Base-by-base conservation (phyloP, 2,329 filamentous ascomycete species). In the Stachybotrys echinatus region DNA sequence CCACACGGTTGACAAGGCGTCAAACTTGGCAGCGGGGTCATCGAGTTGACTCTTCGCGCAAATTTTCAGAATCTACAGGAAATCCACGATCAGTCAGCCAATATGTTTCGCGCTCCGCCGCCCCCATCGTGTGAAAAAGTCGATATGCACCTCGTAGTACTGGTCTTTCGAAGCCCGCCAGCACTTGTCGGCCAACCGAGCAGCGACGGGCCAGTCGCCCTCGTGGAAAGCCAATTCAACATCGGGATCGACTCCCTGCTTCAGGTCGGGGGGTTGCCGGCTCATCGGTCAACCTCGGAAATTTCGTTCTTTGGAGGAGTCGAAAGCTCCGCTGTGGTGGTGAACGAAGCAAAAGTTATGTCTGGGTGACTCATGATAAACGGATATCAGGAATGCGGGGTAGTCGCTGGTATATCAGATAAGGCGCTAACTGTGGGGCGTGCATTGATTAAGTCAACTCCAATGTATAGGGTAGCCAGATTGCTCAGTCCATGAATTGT, bases 141-240 rank as follows among this genome's bases (percentile, higher is more conserved):
- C 17, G 49, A n/a, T 34, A 48, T 69, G 51, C 58, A 81, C 77
- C 67, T 80, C 73, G 56, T 77, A 83, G 58, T 83, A 83, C 6
- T 74, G 68, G 42, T 82, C 79, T 47, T 79, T 78, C 40, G 69
- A 70, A 2, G 68, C 63, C 55, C 73, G 74, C 50, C 69, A 67
- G 23, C 76, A 68, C 63, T 79, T 76, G 53, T 77, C 74, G 14
- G 80, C 79, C 17, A 81, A 68, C 22, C 74, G 76, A 22, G 74
- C 66, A 48, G 74, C 77, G 17, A 67, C 65, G 18, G 68, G 56
- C 80, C 79, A 84, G 62, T 78, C 79, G 48, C 74, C 69, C 48
- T 79, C 76, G 40, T 70, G 68, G 50, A 79, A 83, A 48, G 77
- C 77, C 14, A 72, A 70, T 65, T 81, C 75, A 10, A 83, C 69